Conservation (phyloP, 257 asterid species). For the Solanum pennellii region DNA sequence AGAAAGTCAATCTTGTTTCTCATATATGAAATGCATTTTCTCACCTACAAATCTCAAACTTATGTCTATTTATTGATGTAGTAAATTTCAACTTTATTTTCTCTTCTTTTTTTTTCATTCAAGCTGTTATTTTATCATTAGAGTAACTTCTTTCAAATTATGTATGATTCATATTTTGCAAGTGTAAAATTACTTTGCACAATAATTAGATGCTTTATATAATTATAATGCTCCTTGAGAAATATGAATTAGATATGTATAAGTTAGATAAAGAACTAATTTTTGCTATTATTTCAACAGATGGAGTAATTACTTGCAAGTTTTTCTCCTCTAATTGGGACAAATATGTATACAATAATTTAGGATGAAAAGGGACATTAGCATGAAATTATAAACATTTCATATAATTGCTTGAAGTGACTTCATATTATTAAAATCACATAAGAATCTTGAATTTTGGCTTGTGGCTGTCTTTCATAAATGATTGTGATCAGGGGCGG, state of each 20-base stretch:
- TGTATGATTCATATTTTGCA: neutral
- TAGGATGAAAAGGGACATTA: neutral
- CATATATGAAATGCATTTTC: neutral
- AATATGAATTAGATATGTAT: neutral
- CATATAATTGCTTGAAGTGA: neutral
- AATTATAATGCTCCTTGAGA: neutral
- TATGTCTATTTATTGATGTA: neutral
- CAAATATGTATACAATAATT: neutral
- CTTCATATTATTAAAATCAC: neutral
- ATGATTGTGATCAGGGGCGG: neutral
- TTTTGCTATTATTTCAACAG: neutral
- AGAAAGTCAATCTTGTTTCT: neutral
- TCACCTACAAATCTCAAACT: neutral
- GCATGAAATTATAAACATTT: neutral
- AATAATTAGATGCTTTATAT: neutral
- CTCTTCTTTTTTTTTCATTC: neutral
- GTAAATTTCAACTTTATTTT: neutral
- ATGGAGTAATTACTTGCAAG: neutral
- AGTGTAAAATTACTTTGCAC: neutral
- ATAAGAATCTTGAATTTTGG: slow-evolving; percentile 33
- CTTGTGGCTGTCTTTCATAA: slow-evolving; percentile 32
- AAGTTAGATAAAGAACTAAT: neutral
- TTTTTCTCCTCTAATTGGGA: neutral
- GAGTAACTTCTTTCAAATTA: neutral
- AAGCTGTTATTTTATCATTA: neutral